phyloP scores from a whole-genome alignment of 371 early-diverging fungal genomes.

The Mucor indicus region DNA sequence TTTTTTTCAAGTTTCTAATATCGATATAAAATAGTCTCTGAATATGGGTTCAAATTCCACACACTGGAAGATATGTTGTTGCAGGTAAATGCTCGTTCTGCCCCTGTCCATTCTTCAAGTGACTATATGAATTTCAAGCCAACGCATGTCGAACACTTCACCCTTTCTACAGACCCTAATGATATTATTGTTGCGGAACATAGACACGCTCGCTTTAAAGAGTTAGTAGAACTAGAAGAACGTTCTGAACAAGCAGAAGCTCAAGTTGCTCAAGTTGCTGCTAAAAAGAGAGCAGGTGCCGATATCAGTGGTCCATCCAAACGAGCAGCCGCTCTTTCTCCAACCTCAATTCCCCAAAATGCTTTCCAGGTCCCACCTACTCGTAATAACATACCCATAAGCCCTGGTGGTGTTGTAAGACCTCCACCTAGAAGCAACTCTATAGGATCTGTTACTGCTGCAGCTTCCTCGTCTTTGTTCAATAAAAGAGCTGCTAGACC shows the following conservation, averaged over 20 bases:
- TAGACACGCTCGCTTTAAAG: conserved; percentile 8
- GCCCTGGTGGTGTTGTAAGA: neutral
- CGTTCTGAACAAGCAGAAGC: conserved; percentile 10
- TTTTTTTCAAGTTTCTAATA: conserved; percentile 1
- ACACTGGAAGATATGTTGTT: conserved; percentile 14
- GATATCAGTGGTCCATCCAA: too few species aligned
- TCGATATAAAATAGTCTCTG: conserved; percentile 1
- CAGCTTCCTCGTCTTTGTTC: conserved; percentile 6
- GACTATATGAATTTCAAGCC: conserved; percentile 6
- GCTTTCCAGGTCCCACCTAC: conserved; percentile 5
- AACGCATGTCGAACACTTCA: conserved; percentile 7
- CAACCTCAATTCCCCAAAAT: too few species aligned
- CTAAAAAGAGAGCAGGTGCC: conserved; percentile 18
- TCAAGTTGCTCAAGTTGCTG: conserved; percentile 3
- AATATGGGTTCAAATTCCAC: conserved; percentile 18
- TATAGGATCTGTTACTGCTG: conserved; percentile 2
- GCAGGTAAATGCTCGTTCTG: conserved; percentile 7
- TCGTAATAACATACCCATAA: neutral
- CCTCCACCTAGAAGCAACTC: conserved; percentile 4
- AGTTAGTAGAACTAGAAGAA: conserved; percentile 12
- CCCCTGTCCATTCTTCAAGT: conserved; percentile 2
- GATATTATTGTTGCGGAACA: conserved; percentile 11
- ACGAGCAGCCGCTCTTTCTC: too few species aligned
- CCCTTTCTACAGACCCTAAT: neutral
- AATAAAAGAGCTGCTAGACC: conserved; percentile 12